phyloP scores from a whole-genome alignment of 208 protist genomes.

The Vickermania ingenoplastis region DNA sequence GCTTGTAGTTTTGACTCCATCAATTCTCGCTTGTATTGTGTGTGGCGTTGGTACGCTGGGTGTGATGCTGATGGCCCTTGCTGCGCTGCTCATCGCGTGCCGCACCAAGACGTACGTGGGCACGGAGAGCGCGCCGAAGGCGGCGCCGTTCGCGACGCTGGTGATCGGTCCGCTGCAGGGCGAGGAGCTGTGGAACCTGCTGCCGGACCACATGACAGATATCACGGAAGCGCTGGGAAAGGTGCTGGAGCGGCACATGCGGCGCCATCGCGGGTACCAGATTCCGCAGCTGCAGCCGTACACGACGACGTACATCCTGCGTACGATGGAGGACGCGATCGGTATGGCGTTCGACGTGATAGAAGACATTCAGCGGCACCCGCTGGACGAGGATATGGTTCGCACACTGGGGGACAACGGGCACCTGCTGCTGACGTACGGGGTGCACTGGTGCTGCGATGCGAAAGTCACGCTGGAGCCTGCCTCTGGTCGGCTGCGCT shows the following conservation, averaged over 20 bases:
- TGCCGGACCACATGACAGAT: slow-evolving; percentile 7
- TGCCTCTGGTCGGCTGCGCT: slow-evolving; percentile 9
- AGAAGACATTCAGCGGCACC: slow-evolving; percentile 9
- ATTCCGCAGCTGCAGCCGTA: slow-evolving; percentile 15
- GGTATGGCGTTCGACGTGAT: slow-evolving; percentile 15
- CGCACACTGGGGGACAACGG: slow-evolving; percentile 17
- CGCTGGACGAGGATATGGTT: slow-evolving; percentile 11
- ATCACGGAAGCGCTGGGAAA: slow-evolving; percentile 9
- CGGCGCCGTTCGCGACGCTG: slow-evolving; percentile 16
- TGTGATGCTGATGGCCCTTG: not conserved
- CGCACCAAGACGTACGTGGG: slow-evolving; percentile 14
- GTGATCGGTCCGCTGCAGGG: slow-evolving; percentile 14
- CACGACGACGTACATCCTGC: slow-evolving; percentile 13
- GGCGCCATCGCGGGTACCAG: slow-evolving; percentile 9
- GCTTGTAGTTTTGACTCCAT: slow-evolving; percentile 11
- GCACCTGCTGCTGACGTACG: slow-evolving; percentile 8
- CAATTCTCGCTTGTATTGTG: slow-evolving; percentile 8
- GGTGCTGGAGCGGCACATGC: slow-evolving; percentile 7
- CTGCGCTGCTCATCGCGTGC: slow-evolving; percentile 2
- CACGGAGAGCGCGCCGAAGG: slow-evolving; percentile 12
- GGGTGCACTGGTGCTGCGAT: slow-evolving; percentile 24
- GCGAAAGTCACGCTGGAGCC: slow-evolving; percentile 14
- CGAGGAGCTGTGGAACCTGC: slow-evolving; percentile 17
- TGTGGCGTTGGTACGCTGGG: slow-evolving; percentile 7
- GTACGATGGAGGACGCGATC: slow-evolving; percentile 10